Base-by-base conservation (phyloP, 257 asterid species). In the Penstemon davidsonii region DNA sequence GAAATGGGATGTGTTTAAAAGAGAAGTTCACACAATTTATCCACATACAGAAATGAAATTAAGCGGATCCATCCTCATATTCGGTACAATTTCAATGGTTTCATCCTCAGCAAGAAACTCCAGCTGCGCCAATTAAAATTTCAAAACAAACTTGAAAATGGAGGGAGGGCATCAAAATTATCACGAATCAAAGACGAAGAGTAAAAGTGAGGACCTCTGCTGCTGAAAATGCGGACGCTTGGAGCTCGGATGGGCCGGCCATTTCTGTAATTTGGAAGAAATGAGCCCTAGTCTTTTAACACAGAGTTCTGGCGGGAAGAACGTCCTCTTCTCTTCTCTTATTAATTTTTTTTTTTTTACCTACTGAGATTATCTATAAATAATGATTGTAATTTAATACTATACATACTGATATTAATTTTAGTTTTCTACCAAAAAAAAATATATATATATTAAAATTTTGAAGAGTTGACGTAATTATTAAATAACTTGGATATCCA, bases 21-120 rank as follows among this genome's bases (percentile, higher is more conserved):
- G 37, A 25, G 4, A 7, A 60, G 45, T 46, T 18, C 11, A 41
- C 55, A 53, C 47, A 58, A 41, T 41, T 7, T 46, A 57, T 4
- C 46, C 33, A 25, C 33, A 40, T 88, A 91, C 97, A 38, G 90
- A 85, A 72, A 87, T 86, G 77, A 94, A 86, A 79, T 90, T 81
- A 66, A 91, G 96, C n/a, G 83, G 77, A 53, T 91, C 95, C 96
- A 94, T 87, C 60, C 87, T 82, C 91, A 82, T 60, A 77, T 88
- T 91, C 38, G 99, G 96, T 43, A 84, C 95, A 62, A 94, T 87
- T 72, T 83, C 93, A 66, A 91, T 46, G 76, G 70, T 62, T 75
- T 91, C 99, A 80, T 94, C 99, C 82, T 94, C 99, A 0, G 99
- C 95, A 11, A 94, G 85, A 86, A 94, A 94, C 86, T 94, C 96